Conservation (phyloP, 2,329 filamentous ascomycete genomes). For the Penicillium sp. region DNA sequence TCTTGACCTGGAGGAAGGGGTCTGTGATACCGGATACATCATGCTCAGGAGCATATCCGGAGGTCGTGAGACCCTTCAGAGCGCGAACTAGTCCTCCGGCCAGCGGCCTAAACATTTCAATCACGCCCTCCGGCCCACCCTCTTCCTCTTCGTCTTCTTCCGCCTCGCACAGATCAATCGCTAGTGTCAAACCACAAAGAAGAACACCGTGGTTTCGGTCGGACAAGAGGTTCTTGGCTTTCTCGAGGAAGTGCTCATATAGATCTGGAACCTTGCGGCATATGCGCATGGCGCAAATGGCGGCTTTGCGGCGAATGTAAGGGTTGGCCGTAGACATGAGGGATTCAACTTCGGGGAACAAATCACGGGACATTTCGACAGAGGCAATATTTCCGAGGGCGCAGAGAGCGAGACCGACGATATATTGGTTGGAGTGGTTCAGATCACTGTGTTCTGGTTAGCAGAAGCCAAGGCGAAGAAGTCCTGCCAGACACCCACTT, state of each 20-base stretch:
- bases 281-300: conserved; percentile 98
- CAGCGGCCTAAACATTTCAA: conserved; percentile 86
- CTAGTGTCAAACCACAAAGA: conserved; percentile 86
- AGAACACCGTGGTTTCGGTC: conserved; percentile 96
- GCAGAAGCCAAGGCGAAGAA: conserved; percentile 14
- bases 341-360: conserved; percentile 93
- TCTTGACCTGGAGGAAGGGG: conserved; percentile 96
- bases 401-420: conserved; percentile 92
- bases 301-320: conserved; percentile 97
- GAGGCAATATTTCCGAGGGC: conserved; percentile 98
- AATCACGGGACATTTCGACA: conserved; percentile 95
- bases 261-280: conserved; percentile 96
- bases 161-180: conserved; percentile 89
- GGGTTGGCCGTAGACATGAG: conserved; percentile 91
- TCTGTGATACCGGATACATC: conserved; percentile 98
- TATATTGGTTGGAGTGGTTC: conserved; percentile 96
- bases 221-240: conserved; percentile 81
- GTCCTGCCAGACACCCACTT: conserved; percentile 63
- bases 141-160: conserved; percentile 87
- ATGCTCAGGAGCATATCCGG: conserved; percentile 95
- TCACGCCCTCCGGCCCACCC: conserved; percentile 84
- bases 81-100: conserved; percentile 86
- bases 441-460: conserved; percentile 69
- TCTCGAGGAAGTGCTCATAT: conserved; percentile 95
- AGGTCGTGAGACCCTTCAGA: conserved; percentile 87